Conservation (phyloP, 371 early-diverging fungal species). For the Choanephora cucurbitarum region DNA sequence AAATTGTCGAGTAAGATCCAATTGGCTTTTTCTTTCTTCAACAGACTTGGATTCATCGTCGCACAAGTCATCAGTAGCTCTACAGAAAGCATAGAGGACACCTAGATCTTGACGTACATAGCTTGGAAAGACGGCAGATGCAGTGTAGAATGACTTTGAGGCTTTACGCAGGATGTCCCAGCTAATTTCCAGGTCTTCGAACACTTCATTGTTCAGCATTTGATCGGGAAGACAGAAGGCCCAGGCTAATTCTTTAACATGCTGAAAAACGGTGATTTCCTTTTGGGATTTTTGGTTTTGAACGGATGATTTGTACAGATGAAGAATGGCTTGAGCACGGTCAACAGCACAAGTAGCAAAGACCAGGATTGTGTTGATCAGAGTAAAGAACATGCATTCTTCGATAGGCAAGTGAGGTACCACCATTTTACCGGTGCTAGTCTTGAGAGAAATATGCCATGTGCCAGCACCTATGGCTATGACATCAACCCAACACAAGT, state of each 20-base stretch:
- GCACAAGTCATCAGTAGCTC: slow-evolving; percentile 63
- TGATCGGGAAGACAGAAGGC: slow-evolving; percentile 40
- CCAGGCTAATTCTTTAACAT: slow-evolving; percentile 16
- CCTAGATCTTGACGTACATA: slow-evolving; percentile 53
- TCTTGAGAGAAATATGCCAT: slow-evolving; percentile 54
- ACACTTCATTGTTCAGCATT: slow-evolving; percentile 15
- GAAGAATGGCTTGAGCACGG: slow-evolving; percentile 44
- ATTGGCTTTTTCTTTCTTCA: slow-evolving; percentile 23
- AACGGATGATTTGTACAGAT: slow-evolving; percentile 18
- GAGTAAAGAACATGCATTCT: slow-evolving; percentile 60
- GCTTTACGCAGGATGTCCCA: slow-evolving; percentile 41
- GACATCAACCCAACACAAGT: slow-evolving; percentile 57
- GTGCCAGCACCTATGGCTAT: slow-evolving; percentile 55
- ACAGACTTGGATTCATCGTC: slow-evolving; percentile 42
- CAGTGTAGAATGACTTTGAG: slow-evolving; percentile 58
- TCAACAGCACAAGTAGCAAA: slow-evolving; percentile 63
- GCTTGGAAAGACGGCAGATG: slow-evolving; percentile 53
- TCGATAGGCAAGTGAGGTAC: slow-evolving; percentile 57
- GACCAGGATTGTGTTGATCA: slow-evolving; percentile 60
- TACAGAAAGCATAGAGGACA: slow-evolving; percentile 63
- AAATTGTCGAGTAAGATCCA: slow-evolving; percentile 29
- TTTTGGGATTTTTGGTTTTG: not conserved
- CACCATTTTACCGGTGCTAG: slow-evolving; percentile 52
- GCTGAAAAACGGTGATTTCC: not conserved
- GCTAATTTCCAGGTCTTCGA: slow-evolving; percentile 29